Evolutionary conservation across 148 eudicot species (phyloP), one percentile per base, ranked within the genome.

Genomic region (Euryodendron excelsum): DNA sequence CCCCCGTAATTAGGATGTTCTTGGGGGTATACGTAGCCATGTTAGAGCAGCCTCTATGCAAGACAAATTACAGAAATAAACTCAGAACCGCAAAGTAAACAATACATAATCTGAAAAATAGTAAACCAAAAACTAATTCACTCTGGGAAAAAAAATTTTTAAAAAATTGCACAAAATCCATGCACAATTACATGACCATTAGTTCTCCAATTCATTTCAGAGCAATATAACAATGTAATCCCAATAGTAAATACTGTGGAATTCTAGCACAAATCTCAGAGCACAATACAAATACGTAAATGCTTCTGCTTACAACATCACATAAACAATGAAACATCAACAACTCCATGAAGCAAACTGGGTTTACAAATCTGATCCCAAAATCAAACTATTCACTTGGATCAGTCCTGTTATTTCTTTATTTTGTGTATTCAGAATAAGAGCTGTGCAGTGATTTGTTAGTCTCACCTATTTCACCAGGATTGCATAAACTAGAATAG

Each of bases 1-100:
- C 94, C 20, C 97, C 97, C 33, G 97, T 92, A 20, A 92, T 89
- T 30, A 92, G 85, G 80, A 92, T 92, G 65, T 90, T 92, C 79
- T 90, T 89, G 23, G 97, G 97, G 27, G 81, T 88, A 80, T 92
- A 88, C 4, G 79, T 37, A 62, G 86, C 80, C 97, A 89, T 89
- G 20, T 53, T 60, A 25, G 60, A 77, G n/a, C 62, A 65, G 65
- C 69, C 72, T 53, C 76, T 79, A 55, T 36, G 41, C 53, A 78
- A 78, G 25, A 61, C 12, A 76, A 37, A 76, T 45, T 71, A 60
- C 52, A 76, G 4, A 53, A 76, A 2, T 25, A 48, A 59, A 72
- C 2, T 53, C 61, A 69, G 55, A 33, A 31, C 62, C 28, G 34
- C 44, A 45, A 69, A 17, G 23, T n/a, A 44, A 45, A 47, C 73